Percentiles rank a stretch among this genome's conserved stretches.
Conservation (phyloP, 352 stramenopile species). For the Globisporangium cederbergense region DNA sequence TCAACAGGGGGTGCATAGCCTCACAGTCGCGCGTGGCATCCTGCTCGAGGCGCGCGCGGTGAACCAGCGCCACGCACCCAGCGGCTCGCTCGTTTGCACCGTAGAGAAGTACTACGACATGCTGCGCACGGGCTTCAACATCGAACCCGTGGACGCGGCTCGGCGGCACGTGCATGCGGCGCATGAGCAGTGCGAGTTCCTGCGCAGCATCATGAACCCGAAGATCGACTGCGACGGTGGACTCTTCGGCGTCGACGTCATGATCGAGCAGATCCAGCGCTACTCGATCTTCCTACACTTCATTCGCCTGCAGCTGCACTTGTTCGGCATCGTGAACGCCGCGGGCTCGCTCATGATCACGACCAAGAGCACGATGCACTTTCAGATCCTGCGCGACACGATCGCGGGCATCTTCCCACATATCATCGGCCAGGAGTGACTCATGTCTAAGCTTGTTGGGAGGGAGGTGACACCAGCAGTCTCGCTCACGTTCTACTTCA, state of each 20-base stretch:
- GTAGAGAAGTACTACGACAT: slow-evolving; percentile 14
- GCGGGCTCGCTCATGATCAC: slow-evolving; percentile 24
- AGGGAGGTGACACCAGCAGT: slow-evolving; percentile 11
- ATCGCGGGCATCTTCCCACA: slow-evolving; percentile 28
- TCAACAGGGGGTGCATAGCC: slow-evolving; percentile 28
- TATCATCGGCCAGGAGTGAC: slow-evolving; percentile 20
- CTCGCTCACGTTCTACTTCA: slow-evolving; percentile 25
- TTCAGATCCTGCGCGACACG: slow-evolving; percentile 28
- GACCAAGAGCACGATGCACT: slow-evolving; percentile 15
- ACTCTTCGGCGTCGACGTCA: slow-evolving; percentile 21
- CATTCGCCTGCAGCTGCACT: slow-evolving; percentile 22
- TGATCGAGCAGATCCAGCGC: slow-evolving; percentile 28
- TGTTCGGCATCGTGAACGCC: slow-evolving; percentile 21
- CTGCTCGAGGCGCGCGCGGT: slow-evolving; percentile 13
- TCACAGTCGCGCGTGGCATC: slow-evolving; percentile 18
- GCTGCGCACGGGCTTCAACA: slow-evolving; percentile 12
- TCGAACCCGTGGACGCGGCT: neutral
- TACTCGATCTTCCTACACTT: slow-evolving; percentile 28
- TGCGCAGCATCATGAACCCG: slow-evolving; percentile 23
- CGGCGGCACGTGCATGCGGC: neutral
- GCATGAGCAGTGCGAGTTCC: slow-evolving; percentile 19
- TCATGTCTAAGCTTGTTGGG: slow-evolving; percentile 24
- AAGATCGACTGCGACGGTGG: slow-evolving; percentile 23
- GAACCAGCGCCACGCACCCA: neutral
- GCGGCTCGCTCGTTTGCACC: slow-evolving; percentile 11